Conservation (phyloP, 1,284 basidiomycete species). For the Mycocalia duriaeana region DNA sequence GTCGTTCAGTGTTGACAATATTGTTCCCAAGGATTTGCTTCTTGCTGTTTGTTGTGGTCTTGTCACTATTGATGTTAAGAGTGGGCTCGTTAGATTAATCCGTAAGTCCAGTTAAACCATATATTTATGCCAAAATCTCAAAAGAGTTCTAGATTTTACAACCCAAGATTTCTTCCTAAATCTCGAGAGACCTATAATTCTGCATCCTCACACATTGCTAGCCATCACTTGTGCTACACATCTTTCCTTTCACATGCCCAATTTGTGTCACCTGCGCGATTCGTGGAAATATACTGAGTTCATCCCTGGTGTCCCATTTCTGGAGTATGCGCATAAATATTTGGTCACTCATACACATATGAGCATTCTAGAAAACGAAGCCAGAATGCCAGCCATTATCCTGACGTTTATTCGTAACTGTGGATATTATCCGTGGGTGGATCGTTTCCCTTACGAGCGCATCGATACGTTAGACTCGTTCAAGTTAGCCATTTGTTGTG, state of each 20-base stretch:
- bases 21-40: not conserved
- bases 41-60: conserved; percentile 6
- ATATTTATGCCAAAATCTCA: too few relatives aligned
- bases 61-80: conserved; percentile 2
- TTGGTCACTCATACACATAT: not conserved
- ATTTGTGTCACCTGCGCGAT: not conserved
- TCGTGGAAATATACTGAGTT: not conserved
- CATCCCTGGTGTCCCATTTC: not conserved
- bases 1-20: not conserved
- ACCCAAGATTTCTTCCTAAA: conserved; percentile 2
- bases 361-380: not conserved
- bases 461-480: not conserved
- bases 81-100: conserved; percentile 1
- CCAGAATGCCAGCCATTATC: not conserved
- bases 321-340: not conserved
- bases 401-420: not conserved
- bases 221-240: not conserved
- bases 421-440: too few relatives aligned
- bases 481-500: not conserved
- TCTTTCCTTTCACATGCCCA: not conserved
- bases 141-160: conserved; percentile 3
- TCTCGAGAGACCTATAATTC: not conserved
- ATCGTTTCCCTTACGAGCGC: not conserved
- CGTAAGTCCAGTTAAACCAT: too few relatives aligned
- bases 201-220: not conserved